Base-by-base conservation (phyloP, 768 basidiomycete genomes). In the Psilocybe tampanensis region DNA sequence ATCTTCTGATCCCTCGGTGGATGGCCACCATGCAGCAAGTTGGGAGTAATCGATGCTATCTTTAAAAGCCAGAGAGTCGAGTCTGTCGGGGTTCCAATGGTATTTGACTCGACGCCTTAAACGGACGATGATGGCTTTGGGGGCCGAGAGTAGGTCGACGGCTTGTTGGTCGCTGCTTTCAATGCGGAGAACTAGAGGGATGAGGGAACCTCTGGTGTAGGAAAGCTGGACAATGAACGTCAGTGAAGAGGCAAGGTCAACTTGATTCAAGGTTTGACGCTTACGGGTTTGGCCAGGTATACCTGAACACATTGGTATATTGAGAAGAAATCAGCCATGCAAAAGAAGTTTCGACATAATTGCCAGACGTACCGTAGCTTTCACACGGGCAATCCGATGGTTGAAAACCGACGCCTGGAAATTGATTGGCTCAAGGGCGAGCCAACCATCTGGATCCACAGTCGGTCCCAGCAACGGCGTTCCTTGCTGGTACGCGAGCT, bases 361-460 rank as follows among this genome's bases (percentile, higher is more conserved):
- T 52, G 45, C n/a, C n/a, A 42, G 32, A 64, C 76, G 56, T 61
- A 78, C 78, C 11, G 59, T 67, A 60, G 72, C 76, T 43, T 62
- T 65, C 13, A 74, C 63, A 49, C 70, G 65, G 3, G 72, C 63
- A n/a, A 60, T 26, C 18, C 70, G 71, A 29, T 63, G 47, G 24
- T 62, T 68, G 47, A 73, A 70, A 8, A 75, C 44, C 39, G 48
- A 72, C 1, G 73, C 76, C 42, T 60, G 54, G 15, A 76, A 51
- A 33, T 57, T 62, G 17, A 69, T 47, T 29, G 67, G 56, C 17
- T 66, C 60, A 1, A 67, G 47, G n/a, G 66, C 63, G 41, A 71
- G 60, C 78, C 78, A 80, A 21, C 77, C 77, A 34, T 74, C 71
- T 32, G 76, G 71, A 64, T 79, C 78, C 19, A 63, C 61, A 8